A percentile compares a stretch with the other conserved stretches of the same genome.
Conservation (phyloP, 768 basidiomycete genomes). For the Mrakia hoshinonis region DNA sequence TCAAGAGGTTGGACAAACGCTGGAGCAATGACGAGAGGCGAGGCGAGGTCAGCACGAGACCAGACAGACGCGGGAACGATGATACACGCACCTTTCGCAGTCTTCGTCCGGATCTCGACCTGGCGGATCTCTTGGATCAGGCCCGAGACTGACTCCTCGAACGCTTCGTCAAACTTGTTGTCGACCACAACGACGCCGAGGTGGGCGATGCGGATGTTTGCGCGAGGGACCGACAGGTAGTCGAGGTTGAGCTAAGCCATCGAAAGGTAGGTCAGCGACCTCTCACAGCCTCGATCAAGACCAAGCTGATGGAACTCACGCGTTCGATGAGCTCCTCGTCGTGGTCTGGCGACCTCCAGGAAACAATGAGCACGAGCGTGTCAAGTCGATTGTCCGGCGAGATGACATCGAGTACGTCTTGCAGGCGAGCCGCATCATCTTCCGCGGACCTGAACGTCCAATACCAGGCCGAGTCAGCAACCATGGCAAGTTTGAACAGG, state of each 20-base stretch:
- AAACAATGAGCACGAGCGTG: background rate
- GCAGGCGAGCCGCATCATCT: constrained; percentile 3
- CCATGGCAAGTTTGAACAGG: too few relatives aligned
- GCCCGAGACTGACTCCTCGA: background rate
- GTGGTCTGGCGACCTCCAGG: background rate
- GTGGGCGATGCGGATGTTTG: background rate
- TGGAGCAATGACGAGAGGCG: background rate
- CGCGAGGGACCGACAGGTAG: background rate
- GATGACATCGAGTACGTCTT: background rate
- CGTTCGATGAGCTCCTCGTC: background rate
- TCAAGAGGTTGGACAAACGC: background rate
- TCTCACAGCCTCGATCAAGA: background rate
- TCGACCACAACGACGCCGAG: background rate
- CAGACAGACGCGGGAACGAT: background rate
- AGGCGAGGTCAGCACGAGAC: background rate
- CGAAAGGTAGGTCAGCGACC: background rate
- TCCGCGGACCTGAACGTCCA: background rate
- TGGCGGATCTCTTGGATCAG: background rate
- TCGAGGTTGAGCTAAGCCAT: background rate
- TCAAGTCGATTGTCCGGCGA: background rate
- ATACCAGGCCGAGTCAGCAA: too few relatives aligned
- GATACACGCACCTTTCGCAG: background rate
- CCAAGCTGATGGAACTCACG: too few relatives aligned
- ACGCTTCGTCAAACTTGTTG: background rate
- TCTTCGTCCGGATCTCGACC: background rate